These are phyloP conservation scores for Neopestalotiopsis rosae DNA, from an alignment of 2,329 filamentous ascomycete species.

Conservation along the genomic window DNA sequence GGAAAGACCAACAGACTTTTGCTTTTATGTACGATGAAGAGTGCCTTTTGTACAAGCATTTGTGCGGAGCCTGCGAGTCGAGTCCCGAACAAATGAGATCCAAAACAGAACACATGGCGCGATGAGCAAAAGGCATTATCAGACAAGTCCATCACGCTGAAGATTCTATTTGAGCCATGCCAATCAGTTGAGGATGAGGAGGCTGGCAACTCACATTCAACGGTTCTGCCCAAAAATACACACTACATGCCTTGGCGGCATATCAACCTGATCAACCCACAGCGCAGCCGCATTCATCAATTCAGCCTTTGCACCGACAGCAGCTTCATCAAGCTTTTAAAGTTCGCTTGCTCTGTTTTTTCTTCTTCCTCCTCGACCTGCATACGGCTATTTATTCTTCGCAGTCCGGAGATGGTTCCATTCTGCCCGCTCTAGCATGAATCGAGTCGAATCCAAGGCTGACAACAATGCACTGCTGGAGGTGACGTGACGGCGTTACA, in stretches of 20 bases:
- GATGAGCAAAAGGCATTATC: no score
- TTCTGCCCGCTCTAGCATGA: not conserved
- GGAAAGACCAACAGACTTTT: no score
- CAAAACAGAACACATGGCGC: no score
- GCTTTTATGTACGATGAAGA: no score
- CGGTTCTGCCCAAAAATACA: not conserved
- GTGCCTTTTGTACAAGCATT: no score
- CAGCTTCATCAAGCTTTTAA: not conserved
- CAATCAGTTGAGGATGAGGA: not conserved
- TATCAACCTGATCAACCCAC: not conserved
- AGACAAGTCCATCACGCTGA: not conserved
- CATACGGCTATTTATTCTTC: not conserved
- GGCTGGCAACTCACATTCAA: not conserved
- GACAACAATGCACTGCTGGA: not conserved
- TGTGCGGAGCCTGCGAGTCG: no score
- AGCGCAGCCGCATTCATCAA: not conserved
- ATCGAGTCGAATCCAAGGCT: not conserved
- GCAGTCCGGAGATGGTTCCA: not conserved
- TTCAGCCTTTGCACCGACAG: not conserved
- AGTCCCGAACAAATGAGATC: no score
- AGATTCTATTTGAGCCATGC: not conserved
- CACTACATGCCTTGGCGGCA: not conserved
- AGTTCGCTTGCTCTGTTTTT: no score
- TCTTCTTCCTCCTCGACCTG: not conserved
- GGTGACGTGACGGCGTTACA: constrained; percentile 15